Conservation (phyloP, 2,329 filamentous ascomycete species). For the Macrophomina pseudophaseolina region DNA sequence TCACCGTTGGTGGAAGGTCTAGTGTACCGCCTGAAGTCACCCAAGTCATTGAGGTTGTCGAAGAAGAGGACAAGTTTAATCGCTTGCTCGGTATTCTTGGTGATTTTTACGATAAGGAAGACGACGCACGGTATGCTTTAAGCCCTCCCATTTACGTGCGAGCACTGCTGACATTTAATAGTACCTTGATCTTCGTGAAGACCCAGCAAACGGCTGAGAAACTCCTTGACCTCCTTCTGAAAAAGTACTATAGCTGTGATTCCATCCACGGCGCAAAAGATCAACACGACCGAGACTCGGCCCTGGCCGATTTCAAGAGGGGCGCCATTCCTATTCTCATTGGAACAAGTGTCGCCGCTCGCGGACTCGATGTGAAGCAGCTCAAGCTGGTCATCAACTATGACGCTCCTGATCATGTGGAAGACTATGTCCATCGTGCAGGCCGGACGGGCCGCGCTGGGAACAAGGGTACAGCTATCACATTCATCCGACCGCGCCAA, state of each 20-base stretch:
- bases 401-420: slow-evolving; percentile 89
- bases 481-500: slow-evolving; percentile 89
- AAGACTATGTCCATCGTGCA: slow-evolving; percentile 95
- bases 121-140: slow-evolving; percentile 70
- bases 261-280: slow-evolving; percentile 95
- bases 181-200: slow-evolving; percentile 86
- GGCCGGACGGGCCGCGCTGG: slow-evolving; percentile 94
- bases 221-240: slow-evolving; percentile 75
- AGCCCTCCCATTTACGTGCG: no score
- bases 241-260: slow-evolving; percentile 87
- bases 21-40: slow-evolving; percentile 75
- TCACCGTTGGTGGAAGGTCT: slow-evolving; percentile 85
- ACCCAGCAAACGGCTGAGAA: slow-evolving; percentile 89
- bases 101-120: slow-evolving; percentile 82
- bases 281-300: slow-evolving; percentile 89
- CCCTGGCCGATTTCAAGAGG: slow-evolving; percentile 90
- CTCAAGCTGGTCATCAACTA: slow-evolving; percentile 96
- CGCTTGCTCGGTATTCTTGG: slow-evolving; percentile 86
- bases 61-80: slow-evolving; percentile 81
- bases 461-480: slow-evolving; percentile 92
- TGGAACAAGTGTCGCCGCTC: slow-evolving; percentile 92
- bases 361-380: slow-evolving; percentile 94
- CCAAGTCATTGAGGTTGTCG: slow-evolving; percentile 82
- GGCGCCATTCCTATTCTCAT: slow-evolving; percentile 89
- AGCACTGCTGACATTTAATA: not conserved